Conservation (phyloP, 768 basidiomycete species). For the Xerocomus potaroensis region DNA sequence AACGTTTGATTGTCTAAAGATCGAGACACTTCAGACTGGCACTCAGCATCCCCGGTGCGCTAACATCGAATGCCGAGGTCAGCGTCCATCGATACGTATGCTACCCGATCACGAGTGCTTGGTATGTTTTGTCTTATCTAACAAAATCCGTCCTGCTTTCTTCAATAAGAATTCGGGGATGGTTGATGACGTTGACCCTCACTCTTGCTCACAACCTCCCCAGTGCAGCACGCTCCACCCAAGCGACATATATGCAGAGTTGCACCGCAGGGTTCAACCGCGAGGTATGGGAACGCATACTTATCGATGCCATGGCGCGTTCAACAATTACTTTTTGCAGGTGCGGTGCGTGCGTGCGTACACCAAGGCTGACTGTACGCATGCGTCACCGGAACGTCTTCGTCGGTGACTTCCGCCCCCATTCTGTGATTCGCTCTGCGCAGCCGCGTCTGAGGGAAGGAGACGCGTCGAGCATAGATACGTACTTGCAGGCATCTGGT, state of each 20-base stretch:
- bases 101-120: no score
- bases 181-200: no score
- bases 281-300: constrained; percentile 82
- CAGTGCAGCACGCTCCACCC: constrained; percentile 47
- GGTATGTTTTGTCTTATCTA: no score
- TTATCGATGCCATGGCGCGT: constrained; percentile 72
- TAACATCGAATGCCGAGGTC: no score
- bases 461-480: constrained; percentile 35
- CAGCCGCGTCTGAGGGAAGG: constrained; percentile 47
- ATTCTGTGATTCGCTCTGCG: constrained; percentile 85
- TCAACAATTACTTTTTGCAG: constrained; percentile 95
- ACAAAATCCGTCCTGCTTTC: no score
- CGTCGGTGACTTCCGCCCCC: constrained; percentile 84
- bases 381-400: constrained; percentile 70
- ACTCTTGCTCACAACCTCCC: no score
- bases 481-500: constrained; percentile 91
- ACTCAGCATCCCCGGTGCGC: background rate
- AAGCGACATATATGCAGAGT: constrained; percentile 56
- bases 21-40: constrained; percentile 72
- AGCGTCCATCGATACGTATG: constrained; percentile 64
- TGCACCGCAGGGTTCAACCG: constrained; percentile 72
- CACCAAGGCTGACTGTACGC: constrained; percentile 72
- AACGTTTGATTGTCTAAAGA: constrained; percentile 48
- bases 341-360: constrained; percentile 76
- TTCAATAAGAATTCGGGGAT: constrained; percentile 43